Conservation (phyloP, 1,139 yeast genomes). For the Zhuliangozyma parablackwelliae region DNA sequence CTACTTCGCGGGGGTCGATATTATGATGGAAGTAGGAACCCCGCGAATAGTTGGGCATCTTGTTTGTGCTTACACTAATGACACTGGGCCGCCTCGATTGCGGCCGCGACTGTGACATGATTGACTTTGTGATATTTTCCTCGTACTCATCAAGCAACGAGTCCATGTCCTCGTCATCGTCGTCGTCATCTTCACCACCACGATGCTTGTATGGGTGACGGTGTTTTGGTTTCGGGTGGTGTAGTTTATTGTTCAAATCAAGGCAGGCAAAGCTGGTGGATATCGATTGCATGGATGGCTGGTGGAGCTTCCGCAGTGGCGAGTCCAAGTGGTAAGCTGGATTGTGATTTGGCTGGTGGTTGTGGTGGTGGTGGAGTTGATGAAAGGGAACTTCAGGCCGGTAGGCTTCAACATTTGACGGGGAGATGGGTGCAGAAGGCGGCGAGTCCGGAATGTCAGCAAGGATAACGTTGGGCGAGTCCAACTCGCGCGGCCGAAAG, state of each 20-base stretch:
- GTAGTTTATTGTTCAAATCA: constrained; percentile 13
- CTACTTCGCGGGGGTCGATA: constrained; percentile 6
- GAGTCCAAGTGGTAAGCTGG: too few relatives aligned
- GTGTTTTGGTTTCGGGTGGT: constrained; percentile 19
- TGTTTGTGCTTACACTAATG: background rate
- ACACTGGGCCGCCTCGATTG: constrained; percentile 17
- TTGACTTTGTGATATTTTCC: constrained; percentile 31
- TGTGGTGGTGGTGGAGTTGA: constrained; percentile 1
- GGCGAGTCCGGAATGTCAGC: constrained; percentile 41
- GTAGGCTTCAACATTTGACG: constrained; percentile 15
- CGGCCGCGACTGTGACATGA: constrained; percentile 19
- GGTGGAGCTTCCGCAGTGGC: too few relatives aligned
- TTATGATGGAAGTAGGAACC: constrained; percentile 5
- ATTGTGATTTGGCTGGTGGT: too few relatives aligned
- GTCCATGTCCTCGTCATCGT: constrained; percentile 45
- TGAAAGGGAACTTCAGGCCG: constrained; percentile 3
- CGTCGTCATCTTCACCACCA: constrained; percentile 9
- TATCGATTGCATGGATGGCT: constrained; percentile 21
- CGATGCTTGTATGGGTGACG: background rate
- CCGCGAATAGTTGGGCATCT: constrained; percentile 7
- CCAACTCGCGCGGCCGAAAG: constrained; percentile 1
- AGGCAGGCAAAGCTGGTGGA: constrained; percentile 31
- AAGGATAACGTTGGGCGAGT: background rate
- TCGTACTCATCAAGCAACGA: constrained; percentile 51
- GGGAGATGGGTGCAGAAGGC: constrained; percentile 44